Evolutionary conservation across 805 yeast genomes (phyloP), one percentile per base, ranked within the genome.

Genomic region (Ogataea pini): DNA sequence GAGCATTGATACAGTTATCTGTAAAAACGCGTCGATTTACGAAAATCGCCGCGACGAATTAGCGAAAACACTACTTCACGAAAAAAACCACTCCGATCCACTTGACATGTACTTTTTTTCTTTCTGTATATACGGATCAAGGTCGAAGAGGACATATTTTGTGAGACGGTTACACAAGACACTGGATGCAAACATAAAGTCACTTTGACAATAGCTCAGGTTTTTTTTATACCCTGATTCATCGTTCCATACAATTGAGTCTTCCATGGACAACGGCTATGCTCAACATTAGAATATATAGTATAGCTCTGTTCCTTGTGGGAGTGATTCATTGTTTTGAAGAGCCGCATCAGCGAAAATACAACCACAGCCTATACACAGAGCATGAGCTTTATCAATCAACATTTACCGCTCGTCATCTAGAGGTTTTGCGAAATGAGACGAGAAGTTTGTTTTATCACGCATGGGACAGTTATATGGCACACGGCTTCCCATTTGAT

Each of bases 401-500:
- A 1, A 56, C 64, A 16, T 67, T 58, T 45, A 60, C 64, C 1
- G 38, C 34, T 9, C 13, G 41, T 2, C 70, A 67, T 46, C 44
- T 65, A 9, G 25, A 44, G 1, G 16, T 41, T 6, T 48, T 68
- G 16, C 66, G 67, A 54, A 60, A 71, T 12, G 80, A 82, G 52
- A 79, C 92, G 0, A 69, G 64, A 47, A 59, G 64, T 2, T 70
- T 90, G 28, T 89, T 91, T 56, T 67, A 80, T 47, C 92, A 86
- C 65, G 94, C 86, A 0, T 86, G 92, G 86, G 60, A 73, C 45
- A 75, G 83, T 9, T 91, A 91, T 63, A 71, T 86, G 71, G 63
- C 67, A 1, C 60, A 75, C 58, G 98, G 88, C 0, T 89, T 78
- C 57, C 97, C 97, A 0, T 78, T 71, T 19, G 98, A 91, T 65